These are phyloP conservation scores for Penicillium sp. DNA, from an alignment of 2,329 filamentous ascomycete genomes.

Conservation along the genomic window DNA sequence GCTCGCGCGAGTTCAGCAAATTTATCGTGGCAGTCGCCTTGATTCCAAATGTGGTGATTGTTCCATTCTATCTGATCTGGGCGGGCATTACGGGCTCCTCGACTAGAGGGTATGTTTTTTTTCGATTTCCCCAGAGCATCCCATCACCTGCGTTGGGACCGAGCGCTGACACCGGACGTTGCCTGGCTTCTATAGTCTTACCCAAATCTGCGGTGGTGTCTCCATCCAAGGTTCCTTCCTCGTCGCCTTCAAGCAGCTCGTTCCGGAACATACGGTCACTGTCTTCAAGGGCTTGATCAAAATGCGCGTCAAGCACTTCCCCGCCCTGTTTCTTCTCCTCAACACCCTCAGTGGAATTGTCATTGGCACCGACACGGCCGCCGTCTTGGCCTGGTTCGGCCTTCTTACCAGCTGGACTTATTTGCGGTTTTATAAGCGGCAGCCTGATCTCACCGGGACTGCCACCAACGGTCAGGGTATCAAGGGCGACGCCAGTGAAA, in stretches of 20 bases:
- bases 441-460: conserved; percentile 50
- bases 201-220: conserved; percentile 80
- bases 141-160: too few species aligned
- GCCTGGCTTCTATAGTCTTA: conserved; percentile 51
- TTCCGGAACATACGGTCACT: conserved; percentile 93
- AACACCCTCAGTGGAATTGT: conserved; percentile 61
- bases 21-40: conserved; percentile 73
- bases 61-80: conserved; percentile 66
- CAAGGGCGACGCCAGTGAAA: conserved; percentile 89
- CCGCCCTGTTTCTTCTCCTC: conserved; percentile 66
- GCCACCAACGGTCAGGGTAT: conserved; percentile 53
- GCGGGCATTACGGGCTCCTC: conserved; percentile 55
- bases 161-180: conserved; percentile 13
- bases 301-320: conserved; percentile 78
- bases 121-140: neutral
- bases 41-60: conserved; percentile 72
- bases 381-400: conserved; percentile 72
- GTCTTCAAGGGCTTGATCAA: conserved; percentile 84
- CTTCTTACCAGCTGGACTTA: conserved; percentile 91
- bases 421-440: conserved; percentile 82
- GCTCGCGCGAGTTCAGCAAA: conserved; percentile 82
- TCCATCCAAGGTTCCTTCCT: conserved; percentile 89
- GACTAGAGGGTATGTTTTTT: conserved; percentile 31
- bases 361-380: conserved; percentile 66
- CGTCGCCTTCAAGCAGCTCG: conserved; percentile 93